These are phyloP conservation scores for Microcos paniculata DNA, from an alignment of 345 rosid species.

Conservation along the genomic window DNA sequence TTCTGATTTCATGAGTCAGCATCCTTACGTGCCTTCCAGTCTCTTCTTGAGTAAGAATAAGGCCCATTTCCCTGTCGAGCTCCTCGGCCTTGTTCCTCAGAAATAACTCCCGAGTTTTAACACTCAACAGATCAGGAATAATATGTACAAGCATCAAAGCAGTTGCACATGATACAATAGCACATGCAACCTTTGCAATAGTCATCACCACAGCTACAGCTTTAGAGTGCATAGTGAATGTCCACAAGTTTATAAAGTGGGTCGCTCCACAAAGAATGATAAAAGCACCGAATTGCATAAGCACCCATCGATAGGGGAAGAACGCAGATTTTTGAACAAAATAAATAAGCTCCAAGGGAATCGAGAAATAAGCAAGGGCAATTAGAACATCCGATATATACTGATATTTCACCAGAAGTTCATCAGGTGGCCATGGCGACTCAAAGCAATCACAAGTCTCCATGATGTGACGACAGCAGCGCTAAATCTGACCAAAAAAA, in stretches of 20 bases:
- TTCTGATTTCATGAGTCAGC: slow-evolving; percentile 95
- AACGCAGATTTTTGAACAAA: slow-evolving; percentile 86
- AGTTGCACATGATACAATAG: slow-evolving; percentile 82
- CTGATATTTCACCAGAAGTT: slow-evolving; percentile 80
- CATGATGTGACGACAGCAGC: slow-evolving; percentile 36
- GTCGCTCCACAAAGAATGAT: slow-evolving; percentile 96
- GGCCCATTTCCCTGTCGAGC: slow-evolving; percentile 88
- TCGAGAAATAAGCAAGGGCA: slow-evolving; percentile 91
- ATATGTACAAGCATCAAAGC: slow-evolving; percentile 91
- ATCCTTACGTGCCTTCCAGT: slow-evolving; percentile 92
- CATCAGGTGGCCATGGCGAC: slow-evolving; percentile 68
- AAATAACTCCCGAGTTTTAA: slow-evolving; percentile 75
- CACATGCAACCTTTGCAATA: slow-evolving; percentile 76
- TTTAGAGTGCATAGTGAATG: slow-evolving; percentile 72
- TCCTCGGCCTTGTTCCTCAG: slow-evolving; percentile 86
- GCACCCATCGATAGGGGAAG: slow-evolving; percentile 97
- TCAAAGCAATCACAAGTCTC: slow-evolving; percentile 88
- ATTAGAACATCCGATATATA: slow-evolving; percentile 86
- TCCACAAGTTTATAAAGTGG: slow-evolving; percentile 90
- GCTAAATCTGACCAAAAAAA: slow-evolving; percentile 20
- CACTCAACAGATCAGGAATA: slow-evolving; percentile 82
- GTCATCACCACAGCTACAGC: slow-evolving; percentile 84
- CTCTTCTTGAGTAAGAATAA: slow-evolving; percentile 87
- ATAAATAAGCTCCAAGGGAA: slow-evolving; percentile 82
- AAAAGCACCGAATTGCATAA: slow-evolving; percentile 93